Evolutionary conservation across 305 asterid genomes (phyloP).

Genomic region (Fraxinus xanthoxyloides): DNA sequence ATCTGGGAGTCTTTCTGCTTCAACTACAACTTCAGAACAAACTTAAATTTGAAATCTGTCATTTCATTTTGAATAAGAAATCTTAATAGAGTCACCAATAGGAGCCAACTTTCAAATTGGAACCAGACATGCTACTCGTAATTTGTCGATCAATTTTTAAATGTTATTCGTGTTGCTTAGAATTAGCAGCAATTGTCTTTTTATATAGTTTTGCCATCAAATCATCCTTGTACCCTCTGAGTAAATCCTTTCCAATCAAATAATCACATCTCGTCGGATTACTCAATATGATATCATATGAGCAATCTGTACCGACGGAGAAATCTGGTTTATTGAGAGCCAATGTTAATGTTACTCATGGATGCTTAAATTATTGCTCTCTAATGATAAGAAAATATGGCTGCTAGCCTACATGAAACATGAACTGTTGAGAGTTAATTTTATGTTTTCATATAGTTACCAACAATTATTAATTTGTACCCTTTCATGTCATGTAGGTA

Average conservation of each 20-base stretch:
- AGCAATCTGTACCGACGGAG: not conserved
- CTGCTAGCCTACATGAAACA: not conserved
- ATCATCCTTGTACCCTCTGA: not conserved
- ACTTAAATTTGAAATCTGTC: not conserved
- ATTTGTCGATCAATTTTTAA: not conserved
- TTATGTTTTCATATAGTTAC: not conserved
- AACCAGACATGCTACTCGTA: not conserved
- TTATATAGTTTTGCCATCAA: not conserved
- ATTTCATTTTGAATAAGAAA: not conserved
- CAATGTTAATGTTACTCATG: not conserved
- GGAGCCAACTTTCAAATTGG: not conserved
- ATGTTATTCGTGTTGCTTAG: not conserved
- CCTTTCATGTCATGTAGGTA: slow-evolving; percentile 48
- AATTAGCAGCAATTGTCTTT: not conserved
- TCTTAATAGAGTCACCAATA: not conserved
- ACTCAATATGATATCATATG: not conserved
- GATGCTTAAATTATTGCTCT: not conserved
- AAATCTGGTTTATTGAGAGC: not conserved
- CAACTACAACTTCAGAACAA: not conserved
- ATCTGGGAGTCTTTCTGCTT: not conserved
- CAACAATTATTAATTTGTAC: not conserved
- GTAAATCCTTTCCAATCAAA: not conserved
- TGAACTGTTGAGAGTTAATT: not conserved
- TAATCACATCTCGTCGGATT: not conserved
- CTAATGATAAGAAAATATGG: not conserved